These are phyloP conservation scores for Zygosaccharomyces pseudobailii DNA, from an alignment of 1,139 yeast species.

Conservation along the genomic window DNA sequence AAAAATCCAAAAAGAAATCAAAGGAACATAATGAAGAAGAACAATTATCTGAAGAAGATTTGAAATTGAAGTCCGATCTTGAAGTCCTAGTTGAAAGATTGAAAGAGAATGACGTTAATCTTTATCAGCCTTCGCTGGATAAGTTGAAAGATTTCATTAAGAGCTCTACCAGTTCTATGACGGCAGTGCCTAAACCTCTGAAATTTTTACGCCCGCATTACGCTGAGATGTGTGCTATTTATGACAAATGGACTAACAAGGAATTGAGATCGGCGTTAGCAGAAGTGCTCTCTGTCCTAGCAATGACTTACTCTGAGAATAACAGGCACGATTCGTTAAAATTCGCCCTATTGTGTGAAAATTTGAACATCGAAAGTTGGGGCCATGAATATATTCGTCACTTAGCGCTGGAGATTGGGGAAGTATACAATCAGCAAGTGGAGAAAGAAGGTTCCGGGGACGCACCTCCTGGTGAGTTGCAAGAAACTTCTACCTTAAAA, in stretches of 20 bases:
- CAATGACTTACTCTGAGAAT: constrained; percentile 90
- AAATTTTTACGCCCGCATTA: constrained; percentile 90
- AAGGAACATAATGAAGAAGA: constrained; percentile 51
- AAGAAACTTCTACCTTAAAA: constrained; percentile 12
- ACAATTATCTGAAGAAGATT: constrained; percentile 92
- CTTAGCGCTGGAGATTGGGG: constrained; percentile 90
- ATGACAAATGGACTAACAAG: constrained; percentile 58
- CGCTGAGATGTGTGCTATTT: constrained; percentile 57
- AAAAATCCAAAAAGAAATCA: constrained; percentile 17
- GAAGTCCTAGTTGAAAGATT: constrained; percentile 83
- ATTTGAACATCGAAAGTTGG: constrained; percentile 75
- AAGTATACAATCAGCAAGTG: constrained; percentile 63
- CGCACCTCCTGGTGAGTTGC: constrained; percentile 18
- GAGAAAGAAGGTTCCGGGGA: constrained; percentile 48
- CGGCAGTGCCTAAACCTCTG: constrained; percentile 98
- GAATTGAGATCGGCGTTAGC: constrained; percentile 51
- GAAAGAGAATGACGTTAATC: constrained; percentile 44
- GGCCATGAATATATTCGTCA: constrained; percentile 98
- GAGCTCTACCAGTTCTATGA: constrained; percentile 96
- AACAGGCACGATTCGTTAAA: constrained; percentile 76
- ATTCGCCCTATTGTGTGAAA: constrained; percentile 67
- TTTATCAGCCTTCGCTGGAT: constrained; percentile 56
- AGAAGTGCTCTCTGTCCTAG: constrained; percentile 86
- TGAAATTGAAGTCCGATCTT: constrained; percentile 78
- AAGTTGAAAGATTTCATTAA: constrained; percentile 73